phyloP scores from a whole-genome alignment of 768 basidiomycete species.

The Boletus tylopilopsis region DNA sequence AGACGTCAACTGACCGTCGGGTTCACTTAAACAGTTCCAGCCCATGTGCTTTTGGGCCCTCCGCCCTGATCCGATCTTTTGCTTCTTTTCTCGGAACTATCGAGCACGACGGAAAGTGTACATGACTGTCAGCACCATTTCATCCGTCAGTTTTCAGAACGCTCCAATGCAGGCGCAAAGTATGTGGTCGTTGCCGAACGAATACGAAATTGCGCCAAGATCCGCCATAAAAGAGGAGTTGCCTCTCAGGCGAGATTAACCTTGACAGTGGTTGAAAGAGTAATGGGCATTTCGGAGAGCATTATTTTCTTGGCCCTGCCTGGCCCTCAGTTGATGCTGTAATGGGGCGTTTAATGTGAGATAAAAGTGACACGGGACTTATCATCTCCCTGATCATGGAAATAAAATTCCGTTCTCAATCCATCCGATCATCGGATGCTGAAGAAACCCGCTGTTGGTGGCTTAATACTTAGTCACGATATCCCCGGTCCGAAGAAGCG shows the following conservation, averaged over 20 bases:
- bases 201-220: constrained; percentile 8
- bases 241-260: constrained; percentile 25
- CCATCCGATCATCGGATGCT: constrained; percentile 17
- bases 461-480: constrained; percentile 5
- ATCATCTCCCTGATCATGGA: constrained; percentile 10
- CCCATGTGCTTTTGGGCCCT: not conserved
- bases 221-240: constrained; percentile 8
- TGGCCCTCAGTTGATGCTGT: constrained; percentile 16
- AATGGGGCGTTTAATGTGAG: constrained; percentile 17
- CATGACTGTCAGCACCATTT: not conserved
- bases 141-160: not conserved
- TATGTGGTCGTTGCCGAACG: not conserved
- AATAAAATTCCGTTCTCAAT: constrained; percentile 10
- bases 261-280: constrained; percentile 10
- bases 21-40: not conserved
- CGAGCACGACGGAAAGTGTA: not conserved
- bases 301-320: constrained; percentile 2
- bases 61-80: constrained; percentile 7
- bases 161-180: not conserved
- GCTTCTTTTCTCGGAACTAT: constrained; percentile 6
- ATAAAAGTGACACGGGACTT: constrained; percentile 17
- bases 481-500: constrained; percentile 12
- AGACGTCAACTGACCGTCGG: constrained; percentile 8
- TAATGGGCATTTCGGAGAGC: constrained; percentile 14
- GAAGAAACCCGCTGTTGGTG: constrained; percentile 13